Evolutionary conservation across 2,329 filamentous ascomycete species (phyloP), one percentile per base, ranked within the genome.

Genomic region (Penicillium expansum): DNA sequence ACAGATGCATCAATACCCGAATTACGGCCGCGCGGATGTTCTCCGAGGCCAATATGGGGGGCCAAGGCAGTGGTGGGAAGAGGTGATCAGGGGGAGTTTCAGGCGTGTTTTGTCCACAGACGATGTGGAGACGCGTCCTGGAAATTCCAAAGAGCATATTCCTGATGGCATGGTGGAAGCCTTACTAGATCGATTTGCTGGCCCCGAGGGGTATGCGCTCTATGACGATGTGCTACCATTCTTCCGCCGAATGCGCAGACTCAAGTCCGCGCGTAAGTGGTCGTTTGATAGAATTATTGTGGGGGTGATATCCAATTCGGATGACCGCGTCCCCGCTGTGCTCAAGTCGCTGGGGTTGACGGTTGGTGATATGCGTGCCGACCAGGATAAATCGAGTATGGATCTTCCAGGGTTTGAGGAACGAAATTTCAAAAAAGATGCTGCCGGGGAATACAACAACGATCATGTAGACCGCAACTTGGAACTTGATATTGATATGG

Each of bases 231-330:
- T 74, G 4, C 51, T 37, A 11, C 67, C 67, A 0, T 77, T 78
- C 51, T 72, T 79, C 37, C 54, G 59, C 5, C 60, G 64, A 16
- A 61, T 78, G 62, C 62, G 65, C 13, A 48, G 61, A 11, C 30
- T 65, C 1, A 58, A 60, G 41, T 33, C 29, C 32, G 48, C 27
- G 11, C 27, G 20, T 47, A 54, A 29, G 45, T 35, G 22, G 33
- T 52, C 59, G 7, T 75, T 75, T 52, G 68, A 74, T n/a, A 63
- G 68, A 7, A 58, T 79, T 3, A 33, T 77, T 22, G 62, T 78
- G 1, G 77, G 77, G 0, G 70, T 79, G 6, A 57, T 80, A 41
- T 79, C 77, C 4, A 80, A 80, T 57, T 78, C 77, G 11, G 77
- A 80, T 62, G 77, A 79, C 55, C 70, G 77, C 2, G 70, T 79